Percentiles rank a stretch among this genome's conserved stretches.
phyloP scores from a whole-genome alignment of 208 protist genomes.

The Acanthamoeba royreba region DNA sequence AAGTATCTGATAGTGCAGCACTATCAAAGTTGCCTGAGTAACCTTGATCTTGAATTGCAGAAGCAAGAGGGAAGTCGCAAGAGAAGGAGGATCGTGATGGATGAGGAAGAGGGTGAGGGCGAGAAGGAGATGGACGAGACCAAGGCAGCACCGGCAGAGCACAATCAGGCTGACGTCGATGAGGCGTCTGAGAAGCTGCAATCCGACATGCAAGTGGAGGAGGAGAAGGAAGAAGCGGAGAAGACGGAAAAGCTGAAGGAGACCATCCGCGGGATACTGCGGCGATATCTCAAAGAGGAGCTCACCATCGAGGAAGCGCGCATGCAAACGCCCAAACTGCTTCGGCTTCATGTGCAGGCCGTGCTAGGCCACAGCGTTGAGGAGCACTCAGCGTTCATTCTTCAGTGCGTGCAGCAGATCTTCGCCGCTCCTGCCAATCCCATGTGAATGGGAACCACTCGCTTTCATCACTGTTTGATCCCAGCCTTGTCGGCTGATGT shows the following conservation, averaged over 20 bases:
- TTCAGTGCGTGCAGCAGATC: not conserved
- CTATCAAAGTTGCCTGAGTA: too few relatives aligned
- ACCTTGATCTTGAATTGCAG: too few relatives aligned
- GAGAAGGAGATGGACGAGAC: not conserved
- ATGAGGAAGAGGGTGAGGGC: not conserved
- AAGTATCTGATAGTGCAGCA: too few relatives aligned
- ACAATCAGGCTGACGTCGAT: not conserved
- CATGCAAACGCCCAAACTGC: not conserved
- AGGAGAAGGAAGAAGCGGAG: not conserved
- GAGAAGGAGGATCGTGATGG: not conserved
- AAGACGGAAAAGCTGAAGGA: not conserved
- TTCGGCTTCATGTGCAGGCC: not conserved
- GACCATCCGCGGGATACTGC: not conserved
- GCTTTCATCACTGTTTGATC: too few relatives aligned
- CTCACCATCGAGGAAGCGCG: not conserved
- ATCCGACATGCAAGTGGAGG: too few relatives aligned
- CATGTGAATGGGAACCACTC: too few relatives aligned
- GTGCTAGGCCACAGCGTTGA: not conserved
- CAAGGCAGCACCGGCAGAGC: not conserved
- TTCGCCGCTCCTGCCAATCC: too few relatives aligned
- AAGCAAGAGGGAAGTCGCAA: not conserved
- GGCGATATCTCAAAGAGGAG: not conserved
- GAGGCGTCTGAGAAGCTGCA: not conserved
- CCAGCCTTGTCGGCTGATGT: too few relatives aligned
- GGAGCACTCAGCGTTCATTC: not conserved